Conservation (phyloP, 2,329 filamentous ascomycete genomes). For the Bipolaris zeicola region DNA sequence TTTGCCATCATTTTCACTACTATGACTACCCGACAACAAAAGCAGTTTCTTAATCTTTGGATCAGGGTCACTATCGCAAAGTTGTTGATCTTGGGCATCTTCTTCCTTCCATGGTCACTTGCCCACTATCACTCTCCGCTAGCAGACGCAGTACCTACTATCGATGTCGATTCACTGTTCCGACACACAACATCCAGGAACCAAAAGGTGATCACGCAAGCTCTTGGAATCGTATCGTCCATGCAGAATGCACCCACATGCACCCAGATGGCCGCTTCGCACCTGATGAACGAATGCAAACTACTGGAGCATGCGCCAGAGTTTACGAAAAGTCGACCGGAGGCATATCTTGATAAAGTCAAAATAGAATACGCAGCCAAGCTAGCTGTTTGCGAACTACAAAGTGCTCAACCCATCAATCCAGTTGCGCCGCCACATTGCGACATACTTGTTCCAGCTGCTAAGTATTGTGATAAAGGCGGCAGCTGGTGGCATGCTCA, state of each 20-base stretch:
- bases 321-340: conserved; percentile 32
- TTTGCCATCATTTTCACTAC: background rate
- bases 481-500: conserved; percentile 31
- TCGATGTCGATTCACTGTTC: conserved; percentile 29
- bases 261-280: conserved; percentile 58
- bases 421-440: conserved; percentile 59
- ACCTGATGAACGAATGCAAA: conserved; percentile 61
- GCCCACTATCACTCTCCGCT: conserved; percentile 24
- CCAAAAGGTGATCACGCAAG: conserved; percentile 30
- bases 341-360: conserved; percentile 43
- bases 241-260: conserved; percentile 50
- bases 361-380: conserved; percentile 66
- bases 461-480: conserved; percentile 36
- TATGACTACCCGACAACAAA: background rate
- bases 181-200: conserved; percentile 31
- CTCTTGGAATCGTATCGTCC: conserved; percentile 30
- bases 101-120: background rate
- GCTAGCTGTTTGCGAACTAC: conserved; percentile 67
- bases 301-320: conserved; percentile 48
- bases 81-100: background rate
- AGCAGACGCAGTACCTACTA: conserved; percentile 19
- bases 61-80: background rate
- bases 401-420: conserved; percentile 52
- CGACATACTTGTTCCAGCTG: conserved; percentile 53
- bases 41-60: background rate